Percentiles rank a stretch among this genome's conserved stretches.
Evolutionary conservation across 345 rosid species (phyloP).

Genomic region (Eucalyptus dawsonii): DNA sequence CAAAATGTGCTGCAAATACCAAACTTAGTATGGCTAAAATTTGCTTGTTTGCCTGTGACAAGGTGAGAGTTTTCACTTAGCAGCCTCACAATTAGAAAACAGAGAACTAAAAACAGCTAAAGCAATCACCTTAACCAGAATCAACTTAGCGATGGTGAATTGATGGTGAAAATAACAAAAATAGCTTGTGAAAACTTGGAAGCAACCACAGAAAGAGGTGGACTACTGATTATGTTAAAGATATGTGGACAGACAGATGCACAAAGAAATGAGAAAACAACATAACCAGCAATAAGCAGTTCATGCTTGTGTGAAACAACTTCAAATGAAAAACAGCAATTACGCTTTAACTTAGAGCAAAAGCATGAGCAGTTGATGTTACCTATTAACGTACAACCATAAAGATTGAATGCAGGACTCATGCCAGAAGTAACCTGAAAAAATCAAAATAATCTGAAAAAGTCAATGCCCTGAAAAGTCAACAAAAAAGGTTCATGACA

Average conservation of each 20-base stretch:
- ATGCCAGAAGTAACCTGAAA: conserved; percentile 85
- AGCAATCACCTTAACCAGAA: background rate
- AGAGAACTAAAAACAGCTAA: background rate
- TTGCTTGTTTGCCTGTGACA: background rate
- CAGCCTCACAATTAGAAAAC: background rate
- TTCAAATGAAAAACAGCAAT: background rate
- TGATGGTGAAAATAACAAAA: background rate
- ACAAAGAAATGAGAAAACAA: background rate
- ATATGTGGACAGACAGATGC: background rate
- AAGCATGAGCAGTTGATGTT: conserved; percentile 3
- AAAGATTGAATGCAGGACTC: conserved; percentile 87
- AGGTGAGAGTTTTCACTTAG: background rate
- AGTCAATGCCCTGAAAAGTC: background rate
- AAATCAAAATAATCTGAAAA: background rate
- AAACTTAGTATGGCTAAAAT: background rate
- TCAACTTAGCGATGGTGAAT: background rate
- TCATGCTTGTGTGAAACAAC: background rate
- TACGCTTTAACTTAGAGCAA: background rate
- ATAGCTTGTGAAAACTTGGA: background rate
- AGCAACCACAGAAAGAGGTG: background rate
- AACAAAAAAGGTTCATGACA: background rate
- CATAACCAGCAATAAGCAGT: background rate
- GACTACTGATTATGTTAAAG: background rate
- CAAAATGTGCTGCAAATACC: background rate
- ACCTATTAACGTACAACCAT: conserved; percentile 89